phyloP scores from a whole-genome alignment of 805 yeast genomes.

The Zygotorulaspora danielsina region DNA sequence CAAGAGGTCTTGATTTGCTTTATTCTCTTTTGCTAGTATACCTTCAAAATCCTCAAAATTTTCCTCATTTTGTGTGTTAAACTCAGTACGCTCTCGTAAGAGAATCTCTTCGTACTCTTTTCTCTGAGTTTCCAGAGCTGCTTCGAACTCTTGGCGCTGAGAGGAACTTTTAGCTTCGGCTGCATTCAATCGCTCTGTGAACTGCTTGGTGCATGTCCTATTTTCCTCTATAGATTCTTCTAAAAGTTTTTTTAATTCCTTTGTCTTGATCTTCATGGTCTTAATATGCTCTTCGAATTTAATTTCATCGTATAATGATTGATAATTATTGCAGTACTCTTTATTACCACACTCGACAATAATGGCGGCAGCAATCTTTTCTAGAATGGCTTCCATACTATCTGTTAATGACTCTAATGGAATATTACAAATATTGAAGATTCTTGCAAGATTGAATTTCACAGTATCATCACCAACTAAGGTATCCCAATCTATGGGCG shows the following conservation, averaged over 20 bases:
- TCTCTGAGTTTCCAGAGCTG: neutral
- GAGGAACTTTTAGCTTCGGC: neutral
- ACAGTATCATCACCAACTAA: neutral
- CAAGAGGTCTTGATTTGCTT: neutral
- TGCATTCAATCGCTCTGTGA: neutral
- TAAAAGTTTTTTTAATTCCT: neutral
- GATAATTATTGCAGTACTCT: neutral
- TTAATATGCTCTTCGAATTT: neutral
- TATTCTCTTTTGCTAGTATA: neutral
- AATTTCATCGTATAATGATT: neutral
- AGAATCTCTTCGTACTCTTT: neutral
- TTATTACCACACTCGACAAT: slow-evolving; percentile 1
- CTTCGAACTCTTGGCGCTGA: neutral
- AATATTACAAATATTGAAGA: slow-evolving; percentile 1
- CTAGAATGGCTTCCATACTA: neutral
- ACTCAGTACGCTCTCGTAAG: neutral
- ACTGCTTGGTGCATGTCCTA: neutral
- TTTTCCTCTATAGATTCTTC: neutral
- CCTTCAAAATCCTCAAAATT: slow-evolving; percentile 1
- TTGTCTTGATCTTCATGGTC: neutral
- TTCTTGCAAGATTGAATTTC: neutral
- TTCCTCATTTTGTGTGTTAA: neutral
- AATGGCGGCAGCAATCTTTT: slow-evolving; percentile 1
- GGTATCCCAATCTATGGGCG: neutral
- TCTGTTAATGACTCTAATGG: neutral